Base-by-base conservation (phyloP, 2,329 filamentous ascomycete genomes). In the Apiospora sp. region DNA sequence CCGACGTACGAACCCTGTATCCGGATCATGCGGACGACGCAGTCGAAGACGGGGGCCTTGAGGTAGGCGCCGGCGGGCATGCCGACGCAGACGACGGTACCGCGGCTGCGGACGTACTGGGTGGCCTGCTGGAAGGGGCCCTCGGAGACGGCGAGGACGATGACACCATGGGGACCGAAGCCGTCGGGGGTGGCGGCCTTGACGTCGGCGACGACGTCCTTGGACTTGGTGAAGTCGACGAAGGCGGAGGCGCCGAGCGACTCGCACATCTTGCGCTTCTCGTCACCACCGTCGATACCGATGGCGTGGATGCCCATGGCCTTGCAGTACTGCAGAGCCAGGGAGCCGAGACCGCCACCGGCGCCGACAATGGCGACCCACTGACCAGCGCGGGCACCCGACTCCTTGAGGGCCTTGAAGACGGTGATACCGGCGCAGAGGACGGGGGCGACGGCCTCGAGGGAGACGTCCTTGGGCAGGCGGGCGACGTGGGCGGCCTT, bases 1-100 rank as follows among this genome's bases (percentile, higher is more conserved):
- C 96, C 96, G 77, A 98, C 96, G 81, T 98, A 98, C 78, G 92
- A 94, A 74, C 95, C 95, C 87, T 94, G 94, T 87, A 98, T 98
- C 78, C 84, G 92, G 86, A 98, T 92, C 94, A 98, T 98, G 84
- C 92, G 77, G 88, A 73, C 16, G 75, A 98, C 96, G 10, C 93
- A 94, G 80, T 95, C 92, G 82, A 98, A 98, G 71, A 98, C 95
- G 51, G 94, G 93, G 1, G 95, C 95, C 77, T 89, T 90, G 75
- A 98, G 88, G 83, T 88, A 93, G 2, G 95, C 95, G 75, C 92
- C 88, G 49, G 93, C 92, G 6, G 96, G 96, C 37, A 98, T 87
- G 80, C 95, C 96, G 79, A 98, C 96, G 84, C 94, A 96, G 75
- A 98, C 90, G 80, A 98, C 93, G 51, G 90, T 89, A 73, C 96